Evolutionary conservation across 352 stramenopile species (phyloP).

Genomic region (Phytophthora quininea): DNA sequence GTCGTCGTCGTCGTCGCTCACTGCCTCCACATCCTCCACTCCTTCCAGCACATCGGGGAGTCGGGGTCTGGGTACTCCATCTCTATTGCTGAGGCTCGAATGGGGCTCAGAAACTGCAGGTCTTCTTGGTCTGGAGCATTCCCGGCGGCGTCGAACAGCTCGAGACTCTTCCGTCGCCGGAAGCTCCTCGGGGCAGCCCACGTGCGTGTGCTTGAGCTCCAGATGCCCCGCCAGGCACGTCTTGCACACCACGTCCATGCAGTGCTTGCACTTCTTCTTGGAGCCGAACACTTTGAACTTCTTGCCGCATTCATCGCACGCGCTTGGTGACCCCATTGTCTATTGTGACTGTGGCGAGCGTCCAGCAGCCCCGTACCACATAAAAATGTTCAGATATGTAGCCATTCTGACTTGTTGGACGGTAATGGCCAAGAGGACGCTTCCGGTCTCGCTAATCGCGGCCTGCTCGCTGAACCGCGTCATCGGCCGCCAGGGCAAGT

Average conservation of each 20-base stretch:
- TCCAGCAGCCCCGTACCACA: not conserved
- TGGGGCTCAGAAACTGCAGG: constrained; percentile 61
- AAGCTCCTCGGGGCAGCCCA: constrained; percentile 6
- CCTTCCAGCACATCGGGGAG: constrained; percentile 41
- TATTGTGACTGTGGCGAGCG: not conserved
- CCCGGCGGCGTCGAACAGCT: constrained; percentile 24
- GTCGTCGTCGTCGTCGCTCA: constrained; percentile 54
- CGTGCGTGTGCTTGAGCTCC: constrained; percentile 48
- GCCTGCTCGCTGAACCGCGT: constrained; percentile 74
- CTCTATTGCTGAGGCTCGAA: constrained; percentile 21
- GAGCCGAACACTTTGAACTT: constrained; percentile 80
- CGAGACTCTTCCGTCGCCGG: constrained; percentile 30
- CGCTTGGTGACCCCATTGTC: constrained; percentile 47
- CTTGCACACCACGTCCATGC: constrained; percentile 64
- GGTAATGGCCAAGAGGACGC: not conserved
- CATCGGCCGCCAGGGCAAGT: constrained; percentile 54
- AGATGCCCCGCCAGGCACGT: constrained; percentile 57
- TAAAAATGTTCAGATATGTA: constrained; percentile 2
- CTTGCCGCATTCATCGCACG: constrained; percentile 70
- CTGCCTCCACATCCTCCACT: constrained; percentile 42
- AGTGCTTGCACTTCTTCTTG: constrained; percentile 77
- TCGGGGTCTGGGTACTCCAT: constrained; percentile 35
- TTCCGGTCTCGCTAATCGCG: constrained; percentile 68
- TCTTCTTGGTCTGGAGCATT: constrained; percentile 38
- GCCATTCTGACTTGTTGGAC: constrained; percentile 1